phyloP scores from a whole-genome alignment of 441 rosid genomes.

The Biscutella laevigata region DNA sequence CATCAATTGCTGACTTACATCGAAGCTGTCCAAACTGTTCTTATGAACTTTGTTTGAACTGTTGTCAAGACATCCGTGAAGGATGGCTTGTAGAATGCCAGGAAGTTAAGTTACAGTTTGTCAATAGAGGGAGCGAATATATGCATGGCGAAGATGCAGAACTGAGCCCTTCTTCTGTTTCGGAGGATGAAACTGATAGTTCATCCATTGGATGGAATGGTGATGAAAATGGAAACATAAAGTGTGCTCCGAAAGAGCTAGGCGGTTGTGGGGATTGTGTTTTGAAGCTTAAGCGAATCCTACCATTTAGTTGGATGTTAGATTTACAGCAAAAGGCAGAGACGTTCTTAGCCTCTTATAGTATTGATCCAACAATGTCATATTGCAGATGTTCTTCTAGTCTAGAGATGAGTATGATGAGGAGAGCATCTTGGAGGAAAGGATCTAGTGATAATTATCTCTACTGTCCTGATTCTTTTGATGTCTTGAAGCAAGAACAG shows the following conservation, averaged over 20 bases:
- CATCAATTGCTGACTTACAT: conserved; percentile 80
- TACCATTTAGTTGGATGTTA: conserved; percentile 48
- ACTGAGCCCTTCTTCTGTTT: conserved; percentile 11
- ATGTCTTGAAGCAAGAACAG: conserved; percentile 31
- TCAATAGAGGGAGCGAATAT: conserved; percentile 48
- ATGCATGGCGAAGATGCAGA: conserved; percentile 68
- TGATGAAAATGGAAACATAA: conserved; percentile 45
- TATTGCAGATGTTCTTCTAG: conserved; percentile 19
- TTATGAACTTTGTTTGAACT: conserved; percentile 70
- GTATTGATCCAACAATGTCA: background rate
- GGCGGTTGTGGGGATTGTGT: conserved; percentile 65
- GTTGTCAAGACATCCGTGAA: conserved; percentile 70
- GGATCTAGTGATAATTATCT: conserved; percentile 49
- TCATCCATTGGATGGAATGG: conserved; percentile 41
- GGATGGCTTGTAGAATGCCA: conserved; percentile 35
- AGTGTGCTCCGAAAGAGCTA: conserved; percentile 53
- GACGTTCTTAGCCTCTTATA: conserved; percentile 23
- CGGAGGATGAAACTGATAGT: conserved; percentile 15
- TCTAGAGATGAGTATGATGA: conserved; percentile 15
- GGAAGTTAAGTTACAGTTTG: conserved; percentile 34
- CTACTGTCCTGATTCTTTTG: conserved; percentile 47
- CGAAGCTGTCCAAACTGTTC: conserved; percentile 70
- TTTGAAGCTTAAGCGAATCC: conserved; percentile 63
- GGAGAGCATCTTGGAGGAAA: conserved; percentile 46
- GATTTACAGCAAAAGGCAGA: conserved; percentile 38